Percentiles rank a stretch among this genome's conserved stretches.
These are phyloP conservation scores for Irineochytrium annulatum DNA, from an alignment of 192 early-diverging fungal genomes.

Conservation along the genomic window DNA sequence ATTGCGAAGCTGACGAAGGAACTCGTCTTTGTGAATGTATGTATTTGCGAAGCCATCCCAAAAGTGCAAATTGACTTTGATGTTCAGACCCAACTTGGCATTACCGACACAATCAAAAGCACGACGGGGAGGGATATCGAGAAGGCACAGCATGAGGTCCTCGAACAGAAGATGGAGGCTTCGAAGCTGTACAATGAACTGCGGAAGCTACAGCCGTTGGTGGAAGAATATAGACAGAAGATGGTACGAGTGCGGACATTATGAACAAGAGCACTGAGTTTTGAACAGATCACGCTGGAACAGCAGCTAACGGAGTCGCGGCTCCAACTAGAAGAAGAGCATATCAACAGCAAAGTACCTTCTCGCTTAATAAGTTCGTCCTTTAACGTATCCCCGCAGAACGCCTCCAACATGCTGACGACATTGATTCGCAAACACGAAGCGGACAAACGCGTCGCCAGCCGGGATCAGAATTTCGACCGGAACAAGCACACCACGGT, in stretches of 20 bases:
- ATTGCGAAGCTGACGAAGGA: constrained; percentile 26
- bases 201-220: constrained; percentile 33
- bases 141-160: constrained; percentile 32
- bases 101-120: constrained; percentile 38
- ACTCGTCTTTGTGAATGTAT: constrained; percentile 7
- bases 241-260: constrained; percentile 27
- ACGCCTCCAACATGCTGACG: constrained; percentile 41
- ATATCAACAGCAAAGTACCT: constrained; percentile 24
- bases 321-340: constrained; percentile 36
- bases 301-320: constrained; percentile 36
- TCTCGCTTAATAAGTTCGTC: neutral
- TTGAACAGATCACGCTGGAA: constrained; percentile 33
- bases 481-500: constrained; percentile 25
- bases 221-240: constrained; percentile 36
- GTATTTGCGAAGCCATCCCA: neutral
- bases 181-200: constrained; percentile 42
- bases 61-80: constrained; percentile 5
- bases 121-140: constrained; percentile 37
- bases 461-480: constrained; percentile 32
- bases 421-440: constrained; percentile 40
- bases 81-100: constrained; percentile 41
- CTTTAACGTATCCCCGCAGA: constrained; percentile 17
- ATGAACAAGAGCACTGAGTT: constrained; percentile 1
- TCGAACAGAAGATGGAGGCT: constrained; percentile 47
- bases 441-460: constrained; percentile 19